A percentile compares a stretch with the other conserved stretches of the same genome.
Conservation (phyloP, 148 eudicot genomes). For the Persicaria maculosa region DNA sequence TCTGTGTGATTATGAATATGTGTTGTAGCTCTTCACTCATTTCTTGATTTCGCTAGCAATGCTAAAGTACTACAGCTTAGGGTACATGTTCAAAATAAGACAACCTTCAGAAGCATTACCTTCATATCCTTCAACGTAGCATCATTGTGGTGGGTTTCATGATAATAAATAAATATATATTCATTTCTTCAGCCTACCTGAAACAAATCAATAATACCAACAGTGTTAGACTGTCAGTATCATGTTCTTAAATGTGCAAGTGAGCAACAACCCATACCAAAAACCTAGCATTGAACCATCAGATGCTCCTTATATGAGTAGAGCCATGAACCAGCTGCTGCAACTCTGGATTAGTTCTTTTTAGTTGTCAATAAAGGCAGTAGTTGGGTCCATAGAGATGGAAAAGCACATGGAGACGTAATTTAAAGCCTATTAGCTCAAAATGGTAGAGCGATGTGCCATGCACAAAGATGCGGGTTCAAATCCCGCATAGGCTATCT, state of each 20-base stretch:
- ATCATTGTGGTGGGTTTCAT: constrained; percentile 29
- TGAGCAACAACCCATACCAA: constrained; percentile 38
- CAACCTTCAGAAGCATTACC: constrained; percentile 23
- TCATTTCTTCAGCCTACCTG: constrained; percentile 41
- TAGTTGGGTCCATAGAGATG: too few species aligned
- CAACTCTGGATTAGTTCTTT: too few species aligned
- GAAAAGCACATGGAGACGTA: too few species aligned
- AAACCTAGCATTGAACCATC: constrained; percentile 30
- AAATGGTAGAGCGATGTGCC: too few species aligned
- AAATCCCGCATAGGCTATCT: too few species aligned
- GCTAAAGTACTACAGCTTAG: background rate
- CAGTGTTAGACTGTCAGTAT: background rate
- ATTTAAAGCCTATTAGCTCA: too few species aligned
- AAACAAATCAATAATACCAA: constrained; percentile 35
- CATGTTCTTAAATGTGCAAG: constrained; percentile 28
- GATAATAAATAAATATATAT: too few species aligned
- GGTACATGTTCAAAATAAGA: background rate
- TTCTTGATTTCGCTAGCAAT: background rate
- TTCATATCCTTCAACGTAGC: constrained; percentile 96
- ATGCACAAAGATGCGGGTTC: too few species aligned
- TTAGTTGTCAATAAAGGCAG: too few species aligned
- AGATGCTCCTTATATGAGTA: constrained; percentile 37
- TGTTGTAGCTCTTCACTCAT: background rate
- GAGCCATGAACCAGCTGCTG: too few species aligned
- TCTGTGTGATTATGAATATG: background rate